These are phyloP conservation scores for Plectosphaerella sp. DNA, from an alignment of 2,329 filamentous ascomycete genomes.

Conservation along the genomic window DNA sequence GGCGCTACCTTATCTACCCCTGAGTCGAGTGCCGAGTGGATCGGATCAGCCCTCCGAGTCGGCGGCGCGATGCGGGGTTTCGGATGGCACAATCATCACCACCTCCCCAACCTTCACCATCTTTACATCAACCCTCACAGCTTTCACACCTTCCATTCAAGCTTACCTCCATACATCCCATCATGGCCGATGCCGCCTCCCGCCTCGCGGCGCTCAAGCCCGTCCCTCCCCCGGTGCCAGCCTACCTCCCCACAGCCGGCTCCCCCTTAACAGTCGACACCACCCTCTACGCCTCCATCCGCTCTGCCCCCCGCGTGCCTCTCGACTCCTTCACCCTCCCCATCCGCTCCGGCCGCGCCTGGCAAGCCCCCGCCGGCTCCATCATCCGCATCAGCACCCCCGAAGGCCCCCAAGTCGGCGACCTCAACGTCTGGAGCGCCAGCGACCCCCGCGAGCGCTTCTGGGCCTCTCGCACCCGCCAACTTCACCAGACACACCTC, in stretches of 20 bases:
- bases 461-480: constrained; percentile 75
- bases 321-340: constrained; percentile 58
- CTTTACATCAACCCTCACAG: background rate
- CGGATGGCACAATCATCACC: background rate
- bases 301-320: constrained; percentile 33
- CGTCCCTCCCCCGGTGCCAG: constrained; percentile 43
- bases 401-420: constrained; percentile 73
- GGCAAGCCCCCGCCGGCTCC: constrained; percentile 63
- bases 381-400: constrained; percentile 73
- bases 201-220: constrained; percentile 37
- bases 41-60: background rate
- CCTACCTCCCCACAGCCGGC: constrained; percentile 38
- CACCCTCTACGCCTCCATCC: constrained; percentile 57
- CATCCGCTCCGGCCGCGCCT: constrained; percentile 70
- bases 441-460: constrained; percentile 75
- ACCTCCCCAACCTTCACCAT: background rate
- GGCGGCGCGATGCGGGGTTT: background rate
- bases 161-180: background rate
- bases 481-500: constrained; percentile 74
- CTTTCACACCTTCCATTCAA: background rate
- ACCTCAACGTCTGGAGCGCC: constrained; percentile 77
- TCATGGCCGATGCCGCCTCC: background rate
- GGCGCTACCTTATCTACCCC: too few species aligned
- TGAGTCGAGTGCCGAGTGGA: background rate
- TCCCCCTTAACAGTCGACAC: constrained; percentile 40